Conservation (phyloP, 305 asterid species). For the Rubia occidens region DNA sequence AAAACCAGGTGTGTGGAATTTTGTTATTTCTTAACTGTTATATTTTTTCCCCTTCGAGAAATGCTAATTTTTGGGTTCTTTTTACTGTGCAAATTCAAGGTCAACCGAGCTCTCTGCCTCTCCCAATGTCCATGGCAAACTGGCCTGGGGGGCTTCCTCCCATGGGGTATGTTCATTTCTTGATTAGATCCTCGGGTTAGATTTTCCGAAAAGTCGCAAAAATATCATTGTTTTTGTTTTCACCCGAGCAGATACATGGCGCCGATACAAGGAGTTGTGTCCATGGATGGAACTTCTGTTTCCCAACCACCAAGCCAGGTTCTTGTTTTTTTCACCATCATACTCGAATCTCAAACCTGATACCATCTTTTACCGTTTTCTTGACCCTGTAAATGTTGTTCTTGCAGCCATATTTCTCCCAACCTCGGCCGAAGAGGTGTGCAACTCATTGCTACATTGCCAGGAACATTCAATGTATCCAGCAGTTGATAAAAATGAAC, state of each 20-base stretch:
- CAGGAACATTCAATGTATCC: constrained; percentile 58
- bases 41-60: background rate
- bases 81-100: constrained; percentile 23
- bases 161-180: constrained; percentile 57
- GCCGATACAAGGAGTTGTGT: constrained; percentile 77
- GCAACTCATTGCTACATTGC: constrained; percentile 97
- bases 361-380: background rate
- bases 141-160: constrained; percentile 98
- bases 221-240: constrained; percentile 23
- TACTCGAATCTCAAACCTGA: background rate
- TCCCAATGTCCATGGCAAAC: constrained; percentile 64
- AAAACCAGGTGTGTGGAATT: constrained; percentile 26
- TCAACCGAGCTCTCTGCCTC: constrained; percentile 47
- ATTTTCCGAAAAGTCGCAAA: constrained; percentile 18
- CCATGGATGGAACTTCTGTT: constrained; percentile 62
- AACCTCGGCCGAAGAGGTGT: constrained; percentile 85
- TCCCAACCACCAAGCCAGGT: constrained; percentile 70
- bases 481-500: constrained; percentile 70
- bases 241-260: constrained; percentile 63
- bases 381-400: background rate
- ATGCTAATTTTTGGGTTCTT: background rate
- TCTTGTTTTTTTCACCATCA: constrained; percentile 1
- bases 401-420: constrained; percentile 62
- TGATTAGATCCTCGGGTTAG: constrained; percentile 17
- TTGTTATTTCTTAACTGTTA: background rate